Base-by-base conservation (phyloP, 2,329 filamentous ascomycete species). In the Penicillium oxalicum region DNA sequence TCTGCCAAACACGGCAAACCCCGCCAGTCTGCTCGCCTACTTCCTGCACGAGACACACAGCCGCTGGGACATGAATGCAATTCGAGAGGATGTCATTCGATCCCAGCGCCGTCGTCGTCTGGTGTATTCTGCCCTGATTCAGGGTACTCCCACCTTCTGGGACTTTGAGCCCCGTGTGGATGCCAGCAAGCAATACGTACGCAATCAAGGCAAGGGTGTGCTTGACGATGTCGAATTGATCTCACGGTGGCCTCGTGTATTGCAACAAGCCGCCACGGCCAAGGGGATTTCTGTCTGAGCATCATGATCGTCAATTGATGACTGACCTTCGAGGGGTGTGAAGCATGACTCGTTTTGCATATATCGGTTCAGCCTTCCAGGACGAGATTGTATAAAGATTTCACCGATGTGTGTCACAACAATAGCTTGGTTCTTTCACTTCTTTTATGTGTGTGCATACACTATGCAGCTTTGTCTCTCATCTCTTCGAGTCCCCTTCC, bases 61-160 rank as follows among this genome's bases (percentile, higher is more conserved):
- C 12, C 86, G 85, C 58, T 96, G 91, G 91, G 80, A 96, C 64
- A 86, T 95, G 65, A 77, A 85, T 37, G 73, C 75, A 53, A 91
- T 96, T 60, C 90, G 87, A 4, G 70, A 81, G 46, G 78, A 87
- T 45, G 88, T 93, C 1, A 69, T 94, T 7, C 71, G 77, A 35
- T 90, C 86, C 39, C 91, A 96, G 74, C 84, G 90, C 37, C 83
- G 85, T 62, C 81, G 91, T 11, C 80, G 85, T 44, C 71, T 95
- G 7, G 86, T 89, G 26, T 94, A 88, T 84, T 80, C 80, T 36
- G 88, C 91, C 0, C 76, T 96, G 55, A 87, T 82, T 65, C 72
- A 84, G 67, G 91, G 90, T 47, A 75, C 75, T 33, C 89, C 88
- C 58, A 86, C 87, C 35, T 80, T 83, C 64, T 96, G 91, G 91